These are phyloP conservation scores for Colletotrichum sp. DNA, from an alignment of 2,329 filamentous ascomycete genomes.

Conservation along the genomic window DNA sequence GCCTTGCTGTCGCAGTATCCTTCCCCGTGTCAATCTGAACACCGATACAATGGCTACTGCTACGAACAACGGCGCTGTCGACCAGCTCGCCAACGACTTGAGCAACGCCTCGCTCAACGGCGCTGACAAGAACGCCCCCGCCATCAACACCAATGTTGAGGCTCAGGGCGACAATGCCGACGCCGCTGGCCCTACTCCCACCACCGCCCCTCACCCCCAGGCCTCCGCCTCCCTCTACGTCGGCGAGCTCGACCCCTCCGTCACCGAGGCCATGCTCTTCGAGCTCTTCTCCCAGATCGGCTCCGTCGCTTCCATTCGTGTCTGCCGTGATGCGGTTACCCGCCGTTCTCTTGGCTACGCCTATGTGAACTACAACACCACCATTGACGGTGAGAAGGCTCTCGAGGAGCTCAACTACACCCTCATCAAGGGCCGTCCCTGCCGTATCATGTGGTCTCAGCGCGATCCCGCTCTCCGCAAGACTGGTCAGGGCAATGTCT, in stretches of 20 bases:
- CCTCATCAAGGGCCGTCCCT: constrained; percentile 96
- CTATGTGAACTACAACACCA: constrained; percentile 99
- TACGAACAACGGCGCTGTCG: constrained; percentile 67
- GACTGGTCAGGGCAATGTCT: constrained; percentile 98
- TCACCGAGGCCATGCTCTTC: constrained; percentile 99
- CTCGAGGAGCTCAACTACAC: constrained; percentile 99
- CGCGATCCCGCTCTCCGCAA: constrained; percentile 98
- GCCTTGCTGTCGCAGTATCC: constrained; percentile 15
- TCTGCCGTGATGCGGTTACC: constrained; percentile 98
- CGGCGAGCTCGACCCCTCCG: constrained; percentile 95
- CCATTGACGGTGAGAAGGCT: constrained; percentile 93
- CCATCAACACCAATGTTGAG: constrained; percentile 74
- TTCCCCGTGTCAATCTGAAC: constrained; percentile 22
- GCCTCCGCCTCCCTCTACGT: constrained; percentile 99
- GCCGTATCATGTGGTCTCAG: constrained; percentile 99
- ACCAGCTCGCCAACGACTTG: constrained; percentile 82
- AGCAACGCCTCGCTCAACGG: constrained; percentile 74
- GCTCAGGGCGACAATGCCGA: constrained; percentile 63
- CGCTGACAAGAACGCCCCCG: constrained; percentile 67
- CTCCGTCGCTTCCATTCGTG: constrained; percentile 97
- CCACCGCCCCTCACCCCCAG: constrained; percentile 79
- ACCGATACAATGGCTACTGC: constrained; percentile 64
- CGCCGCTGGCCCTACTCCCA: constrained; percentile 72
- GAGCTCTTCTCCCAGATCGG: constrained; percentile 99
- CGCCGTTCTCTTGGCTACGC: constrained; percentile 98